A percentile compares a stretch with the other conserved stretches of the same genome.
These are phyloP conservation scores for Acacia acuminata DNA, from an alignment of 306 rosid genomes.

Conservation along the genomic window DNA sequence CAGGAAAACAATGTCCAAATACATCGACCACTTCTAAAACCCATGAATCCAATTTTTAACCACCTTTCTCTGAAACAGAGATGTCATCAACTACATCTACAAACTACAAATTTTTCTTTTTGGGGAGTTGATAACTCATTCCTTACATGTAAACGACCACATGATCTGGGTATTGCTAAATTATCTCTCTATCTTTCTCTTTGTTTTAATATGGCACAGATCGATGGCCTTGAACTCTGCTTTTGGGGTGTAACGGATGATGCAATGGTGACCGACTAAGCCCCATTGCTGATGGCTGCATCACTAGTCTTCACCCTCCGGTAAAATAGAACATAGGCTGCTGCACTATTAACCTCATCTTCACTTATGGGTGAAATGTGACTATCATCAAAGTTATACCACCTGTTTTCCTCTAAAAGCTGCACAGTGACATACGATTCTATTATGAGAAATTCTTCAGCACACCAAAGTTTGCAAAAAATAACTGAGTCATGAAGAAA, in stretches of 20 bases:
- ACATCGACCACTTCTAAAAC: not conserved
- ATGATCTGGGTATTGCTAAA: constrained; percentile 29
- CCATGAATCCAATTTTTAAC: constrained; percentile 14
- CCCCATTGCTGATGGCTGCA: constrained; percentile 58
- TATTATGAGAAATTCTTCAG: not conserved
- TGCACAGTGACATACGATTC: constrained; percentile 37
- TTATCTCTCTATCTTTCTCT: not conserved
- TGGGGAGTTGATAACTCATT: not conserved
- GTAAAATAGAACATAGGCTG: constrained; percentile 94
- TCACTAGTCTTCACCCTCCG: constrained; percentile 75
- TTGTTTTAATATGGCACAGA: constrained; percentile 8
- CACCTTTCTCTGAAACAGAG: constrained; percentile 17
- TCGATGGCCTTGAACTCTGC: constrained; percentile 28
- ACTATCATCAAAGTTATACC: constrained; percentile 95
- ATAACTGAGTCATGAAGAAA: not conserved
- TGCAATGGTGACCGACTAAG: constrained; percentile 35
- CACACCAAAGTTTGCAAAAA: not conserved
- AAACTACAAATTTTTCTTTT: constrained; percentile 1
- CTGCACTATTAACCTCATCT: constrained; percentile 89
- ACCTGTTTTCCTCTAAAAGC: constrained; percentile 88
- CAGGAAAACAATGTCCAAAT: constrained; percentile 16
- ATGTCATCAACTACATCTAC: constrained; percentile 5
- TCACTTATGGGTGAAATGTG: constrained; percentile 86
- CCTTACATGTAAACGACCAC: constrained; percentile 10
- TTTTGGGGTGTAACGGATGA: constrained; percentile 13